Conservation (phyloP, 2,329 filamentous ascomycete species). For the Diaporthe vaccinii region DNA sequence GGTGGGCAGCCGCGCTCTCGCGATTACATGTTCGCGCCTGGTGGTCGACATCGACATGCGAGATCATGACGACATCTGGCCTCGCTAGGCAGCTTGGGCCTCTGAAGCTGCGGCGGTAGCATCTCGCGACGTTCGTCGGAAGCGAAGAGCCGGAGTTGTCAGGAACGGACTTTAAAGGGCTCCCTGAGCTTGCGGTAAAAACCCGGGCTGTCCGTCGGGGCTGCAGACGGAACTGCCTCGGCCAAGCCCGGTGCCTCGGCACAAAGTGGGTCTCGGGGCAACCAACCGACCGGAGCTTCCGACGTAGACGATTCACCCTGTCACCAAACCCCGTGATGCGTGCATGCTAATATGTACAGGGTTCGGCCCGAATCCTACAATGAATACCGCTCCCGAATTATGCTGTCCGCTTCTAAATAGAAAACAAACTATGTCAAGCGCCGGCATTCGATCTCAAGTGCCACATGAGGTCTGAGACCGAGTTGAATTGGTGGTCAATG, state of each 20-base stretch:
- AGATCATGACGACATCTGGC: neutral
- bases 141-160: neutral
- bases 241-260: slow-evolving; percentile 23
- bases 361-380: neutral
- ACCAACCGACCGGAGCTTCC: neutral
- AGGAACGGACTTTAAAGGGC: neutral
- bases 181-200: neutral
- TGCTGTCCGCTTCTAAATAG: neutral
- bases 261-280: slow-evolving; percentile 5
- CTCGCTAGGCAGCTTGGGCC: neutral
- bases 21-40: slow-evolving; percentile 2
- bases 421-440: neutral
- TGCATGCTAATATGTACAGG: neutral
- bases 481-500: neutral
- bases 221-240: slow-evolving; percentile 12
- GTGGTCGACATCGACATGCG: neutral
- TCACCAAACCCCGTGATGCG: neutral
- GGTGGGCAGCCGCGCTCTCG: slow-evolving; percentile 13
- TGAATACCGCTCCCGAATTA: neutral
- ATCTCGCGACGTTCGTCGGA: slow-evolving; percentile 1
- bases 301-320: too few species aligned
- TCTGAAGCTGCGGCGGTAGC: too few species aligned
- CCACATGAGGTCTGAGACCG: neutral
- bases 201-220: neutral
- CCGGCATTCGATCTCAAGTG: neutral